These are phyloP conservation scores for Termitomyces sp. DNA, from an alignment of 1,284 basidiomycete species.

Conservation along the genomic window DNA sequence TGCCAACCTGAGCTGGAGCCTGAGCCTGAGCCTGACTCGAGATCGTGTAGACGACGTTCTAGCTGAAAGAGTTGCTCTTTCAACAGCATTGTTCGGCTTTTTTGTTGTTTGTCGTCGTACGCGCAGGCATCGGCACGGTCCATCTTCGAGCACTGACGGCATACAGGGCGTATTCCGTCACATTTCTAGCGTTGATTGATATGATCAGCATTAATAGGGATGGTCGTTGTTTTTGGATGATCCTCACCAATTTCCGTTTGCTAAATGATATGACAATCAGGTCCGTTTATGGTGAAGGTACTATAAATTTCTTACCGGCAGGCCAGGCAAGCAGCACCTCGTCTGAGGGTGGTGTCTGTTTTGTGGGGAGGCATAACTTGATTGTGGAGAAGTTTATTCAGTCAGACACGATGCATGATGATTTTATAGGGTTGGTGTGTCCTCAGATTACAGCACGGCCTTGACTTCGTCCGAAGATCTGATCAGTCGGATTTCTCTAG, in stretches of 20 bases:
- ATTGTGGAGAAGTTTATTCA: not conserved
- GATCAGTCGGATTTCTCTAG: conserved; percentile 5
- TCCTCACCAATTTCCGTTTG: conserved; percentile 53
- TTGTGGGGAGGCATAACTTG: conserved; percentile 25
- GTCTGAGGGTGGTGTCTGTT: conserved; percentile 37
- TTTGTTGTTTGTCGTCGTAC: conserved; percentile 58
- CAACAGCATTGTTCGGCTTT: conserved; percentile 56
- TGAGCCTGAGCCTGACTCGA: conserved; percentile 32
- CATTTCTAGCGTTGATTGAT: conserved; percentile 41
- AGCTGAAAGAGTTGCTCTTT: conserved; percentile 51
- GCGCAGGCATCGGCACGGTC: conserved; percentile 48
- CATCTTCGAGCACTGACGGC: conserved; percentile 52
- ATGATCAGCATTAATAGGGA: not conserved
- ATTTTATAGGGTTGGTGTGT: conserved; percentile 8
- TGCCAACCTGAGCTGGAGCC: conserved; percentile 11
- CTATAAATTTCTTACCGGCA: conserved; percentile 37
- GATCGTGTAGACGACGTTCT: conserved; percentile 48
- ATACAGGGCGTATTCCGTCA: conserved; percentile 52
- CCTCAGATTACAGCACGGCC: conserved; percentile 2
- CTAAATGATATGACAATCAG: conserved; percentile 27
- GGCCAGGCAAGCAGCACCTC: conserved; percentile 54
- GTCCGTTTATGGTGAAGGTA: not conserved
- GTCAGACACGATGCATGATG: conserved; percentile 1
- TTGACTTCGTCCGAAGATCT: conserved; percentile 4
- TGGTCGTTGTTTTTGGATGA: not conserved